These are phyloP conservation scores for Xylaria sp. DNA, from an alignment of 2,329 filamentous ascomycete genomes.

Conservation along the genomic window DNA sequence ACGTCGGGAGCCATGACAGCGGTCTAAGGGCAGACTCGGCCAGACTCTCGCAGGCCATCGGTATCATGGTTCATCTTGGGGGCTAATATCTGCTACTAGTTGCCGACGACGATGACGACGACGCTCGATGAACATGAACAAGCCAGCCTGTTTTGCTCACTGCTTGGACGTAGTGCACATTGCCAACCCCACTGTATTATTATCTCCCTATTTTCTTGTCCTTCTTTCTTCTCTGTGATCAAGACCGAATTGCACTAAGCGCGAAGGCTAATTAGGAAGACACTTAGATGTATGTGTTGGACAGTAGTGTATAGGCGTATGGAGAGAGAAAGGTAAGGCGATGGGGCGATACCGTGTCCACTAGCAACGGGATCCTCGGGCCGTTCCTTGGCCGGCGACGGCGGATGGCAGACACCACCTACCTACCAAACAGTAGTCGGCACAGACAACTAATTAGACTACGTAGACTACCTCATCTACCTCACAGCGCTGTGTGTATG, in stretches of 20 bases:
- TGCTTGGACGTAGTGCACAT: constrained; percentile 7
- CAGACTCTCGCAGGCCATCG: constrained; percentile 18
- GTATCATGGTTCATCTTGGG: constrained; percentile 33
- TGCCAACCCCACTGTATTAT: neutral
- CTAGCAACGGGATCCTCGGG: constrained; percentile 19
- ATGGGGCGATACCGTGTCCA: constrained; percentile 11
- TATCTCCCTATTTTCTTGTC: neutral
- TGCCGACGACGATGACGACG: constrained; percentile 8
- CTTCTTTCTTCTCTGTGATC: neutral
- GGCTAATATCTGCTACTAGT: constrained; percentile 10
- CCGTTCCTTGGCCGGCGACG: constrained; percentile 33
- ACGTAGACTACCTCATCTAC: neutral
- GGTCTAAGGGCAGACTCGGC: constrained; percentile 23
- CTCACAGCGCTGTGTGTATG: neutral
- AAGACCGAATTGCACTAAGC: neutral
- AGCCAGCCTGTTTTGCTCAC: constrained; percentile 20
- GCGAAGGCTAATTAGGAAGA: neutral
- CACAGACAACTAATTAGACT: neutral
- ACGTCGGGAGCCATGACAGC: constrained; percentile 31
- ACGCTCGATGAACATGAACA: constrained; percentile 12
- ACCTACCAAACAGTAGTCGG: neutral
- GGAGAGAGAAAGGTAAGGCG: neutral
- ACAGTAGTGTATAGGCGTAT: neutral
- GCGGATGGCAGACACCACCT: constrained; percentile 13
- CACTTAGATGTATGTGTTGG: neutral